Percentiles rank a stretch among this genome's conserved stretches.
phyloP scores from a whole-genome alignment of 371 early-diverging fungal genomes.

The Lichtheimia hyalospora region DNA sequence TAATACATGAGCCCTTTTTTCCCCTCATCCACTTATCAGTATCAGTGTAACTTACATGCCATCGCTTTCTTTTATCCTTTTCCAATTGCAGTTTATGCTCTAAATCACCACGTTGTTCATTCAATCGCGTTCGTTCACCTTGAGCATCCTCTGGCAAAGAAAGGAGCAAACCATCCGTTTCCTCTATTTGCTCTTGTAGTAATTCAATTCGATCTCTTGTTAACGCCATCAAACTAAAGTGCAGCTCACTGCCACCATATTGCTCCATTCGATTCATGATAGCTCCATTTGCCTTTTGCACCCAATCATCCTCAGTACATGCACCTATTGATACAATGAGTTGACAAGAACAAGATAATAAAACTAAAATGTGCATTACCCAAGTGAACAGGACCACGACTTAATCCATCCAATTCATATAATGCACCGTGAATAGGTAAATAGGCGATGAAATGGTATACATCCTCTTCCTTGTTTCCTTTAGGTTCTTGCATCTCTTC shows the following conservation, averaged over 20 bases:
- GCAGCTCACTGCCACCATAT: slow-evolving; percentile 67
- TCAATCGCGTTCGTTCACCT: slow-evolving; percentile 25
- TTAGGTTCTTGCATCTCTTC: slow-evolving; percentile 62
- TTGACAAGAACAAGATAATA: not conserved
- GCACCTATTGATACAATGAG: slow-evolving; percentile 39
- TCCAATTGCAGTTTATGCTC: slow-evolving; percentile 50
- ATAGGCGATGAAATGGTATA: slow-evolving; percentile 89
- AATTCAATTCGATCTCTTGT: slow-evolving; percentile 64
- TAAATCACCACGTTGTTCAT: slow-evolving; percentile 28
- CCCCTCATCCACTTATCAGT: not conserved
- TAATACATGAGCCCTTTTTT: not conserved
- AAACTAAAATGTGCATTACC: slow-evolving; percentile 32
- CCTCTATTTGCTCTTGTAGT: slow-evolving; percentile 52
- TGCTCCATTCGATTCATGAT: slow-evolving; percentile 74
- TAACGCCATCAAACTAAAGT: slow-evolving; percentile 89
- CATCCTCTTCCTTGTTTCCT: slow-evolving; percentile 72
- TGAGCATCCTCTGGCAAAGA: slow-evolving; percentile 44
- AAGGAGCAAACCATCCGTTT: slow-evolving; percentile 42
- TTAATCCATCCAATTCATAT: slow-evolving; percentile 89
- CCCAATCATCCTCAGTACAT: slow-evolving; percentile 69
- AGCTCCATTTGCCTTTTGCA: slow-evolving; percentile 64
- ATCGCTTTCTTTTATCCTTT: slow-evolving; percentile 43
- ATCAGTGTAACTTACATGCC: slow-evolving; percentile 43
- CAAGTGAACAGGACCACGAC: slow-evolving; percentile 65
- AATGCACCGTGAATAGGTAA: slow-evolving; percentile 77